phyloP scores from a whole-genome alignment of 2,329 filamentous ascomycete species.

The Botrytis galanthina region DNA sequence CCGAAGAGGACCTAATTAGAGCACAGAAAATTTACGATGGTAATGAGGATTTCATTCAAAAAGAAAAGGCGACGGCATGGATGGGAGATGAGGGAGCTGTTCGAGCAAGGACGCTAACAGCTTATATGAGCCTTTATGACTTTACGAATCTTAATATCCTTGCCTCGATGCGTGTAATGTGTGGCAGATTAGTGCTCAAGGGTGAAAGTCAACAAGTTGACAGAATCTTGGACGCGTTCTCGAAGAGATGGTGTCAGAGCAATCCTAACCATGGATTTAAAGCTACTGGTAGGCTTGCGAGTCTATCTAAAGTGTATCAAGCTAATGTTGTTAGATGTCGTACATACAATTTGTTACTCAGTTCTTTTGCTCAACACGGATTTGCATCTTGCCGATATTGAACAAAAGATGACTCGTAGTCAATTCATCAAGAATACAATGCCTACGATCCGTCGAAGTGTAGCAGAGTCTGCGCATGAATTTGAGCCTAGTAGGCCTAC shows the following conservation, averaged over 20 bases:
- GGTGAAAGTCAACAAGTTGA: constrained; percentile 97
- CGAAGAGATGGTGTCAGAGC: constrained; percentile 87
- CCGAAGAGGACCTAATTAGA: constrained; percentile 66
- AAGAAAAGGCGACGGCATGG: constrained; percentile 80
- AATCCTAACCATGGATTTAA: constrained; percentile 94
- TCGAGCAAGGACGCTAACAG: constrained; percentile 58
- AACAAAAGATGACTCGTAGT: constrained; percentile 89
- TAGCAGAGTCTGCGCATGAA: constrained; percentile 68
- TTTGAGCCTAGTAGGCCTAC: constrained; percentile 55
- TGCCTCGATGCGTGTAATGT: constrained; percentile 73
- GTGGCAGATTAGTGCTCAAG: constrained; percentile 75
- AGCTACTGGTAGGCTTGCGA: constrained; percentile 61
- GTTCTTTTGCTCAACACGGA: constrained; percentile 95
- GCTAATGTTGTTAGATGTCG: constrained; percentile 63
- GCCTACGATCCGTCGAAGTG: constrained; percentile 77
- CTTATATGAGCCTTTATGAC: constrained; percentile 92
- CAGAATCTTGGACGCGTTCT: constrained; percentile 85
- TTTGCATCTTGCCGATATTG: constrained; percentile 90
- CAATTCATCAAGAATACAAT: constrained; percentile 98
- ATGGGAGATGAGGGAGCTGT: constrained; percentile 66
- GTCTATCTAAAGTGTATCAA: not conserved
- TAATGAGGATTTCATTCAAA: constrained; percentile 75
- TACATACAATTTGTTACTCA: constrained; percentile 96
- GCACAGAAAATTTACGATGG: constrained; percentile 83
- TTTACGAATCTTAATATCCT: constrained; percentile 81